Percentiles rank a stretch among this genome's conserved stretches.
phyloP scores from a whole-genome alignment of 2,329 filamentous ascomycete genomes.

The Neocatenulostroma microsporum region DNA sequence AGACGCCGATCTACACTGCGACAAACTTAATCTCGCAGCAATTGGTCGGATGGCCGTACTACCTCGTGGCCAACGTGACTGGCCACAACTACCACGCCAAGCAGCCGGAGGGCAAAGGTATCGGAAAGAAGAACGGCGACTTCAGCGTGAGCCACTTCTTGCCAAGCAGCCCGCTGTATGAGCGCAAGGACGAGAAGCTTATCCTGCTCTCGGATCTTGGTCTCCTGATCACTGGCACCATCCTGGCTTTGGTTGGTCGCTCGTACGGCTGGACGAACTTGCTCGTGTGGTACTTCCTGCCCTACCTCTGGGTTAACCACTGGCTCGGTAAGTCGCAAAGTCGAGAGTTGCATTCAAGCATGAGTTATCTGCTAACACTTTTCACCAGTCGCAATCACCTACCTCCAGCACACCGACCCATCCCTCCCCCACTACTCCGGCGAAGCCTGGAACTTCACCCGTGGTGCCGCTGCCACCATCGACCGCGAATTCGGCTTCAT shows the following conservation, averaged over 20 bases:
- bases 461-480: conserved; percentile 89
- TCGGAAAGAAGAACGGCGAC: conserved; percentile 80
- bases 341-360: conserved; percentile 27
- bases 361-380: conserved; percentile 17
- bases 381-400: conserved; percentile 79
- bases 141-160: conserved; percentile 92
- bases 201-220: conserved; percentile 84
- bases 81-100: conserved; percentile 91
- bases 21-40: conserved; percentile 72
- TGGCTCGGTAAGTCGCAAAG: conserved; percentile 78
- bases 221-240: conserved; percentile 50
- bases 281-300: conserved; percentile 87
- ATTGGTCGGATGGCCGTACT: conserved; percentile 86
- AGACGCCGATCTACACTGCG: conserved; percentile 80
- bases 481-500: conserved; percentile 97
- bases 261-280: conserved; percentile 80
- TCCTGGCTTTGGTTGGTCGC: conserved; percentile 62
- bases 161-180: conserved; percentile 79
- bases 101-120: conserved; percentile 86
- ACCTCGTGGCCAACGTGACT: conserved; percentile 84
- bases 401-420: conserved; percentile 93
- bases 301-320: conserved; percentile 98
- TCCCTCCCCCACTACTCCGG: conserved; percentile 85
- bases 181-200: conserved; percentile 80
- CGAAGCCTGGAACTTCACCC: conserved; percentile 83